phyloP scores from a whole-genome alignment of 129 eudicot species.

The Logfia minima region DNA sequence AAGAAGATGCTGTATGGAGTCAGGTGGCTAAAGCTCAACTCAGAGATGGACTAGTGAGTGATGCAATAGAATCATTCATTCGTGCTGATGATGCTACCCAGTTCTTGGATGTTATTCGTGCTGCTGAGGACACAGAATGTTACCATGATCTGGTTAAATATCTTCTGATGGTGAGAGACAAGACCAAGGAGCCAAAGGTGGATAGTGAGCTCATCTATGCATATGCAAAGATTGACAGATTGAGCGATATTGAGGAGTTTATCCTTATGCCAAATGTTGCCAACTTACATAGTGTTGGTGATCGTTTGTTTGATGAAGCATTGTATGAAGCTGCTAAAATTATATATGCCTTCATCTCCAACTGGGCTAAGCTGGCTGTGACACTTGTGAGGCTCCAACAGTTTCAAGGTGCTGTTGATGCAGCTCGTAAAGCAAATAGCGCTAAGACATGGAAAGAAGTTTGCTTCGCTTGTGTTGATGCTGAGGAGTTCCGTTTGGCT shows the following conservation, averaged over 20 bases:
- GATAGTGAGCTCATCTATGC: constrained; percentile 96
- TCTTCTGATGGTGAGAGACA: constrained; percentile 92
- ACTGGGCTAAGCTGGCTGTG: constrained; percentile 93
- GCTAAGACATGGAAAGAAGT: constrained; percentile 99
- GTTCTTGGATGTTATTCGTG: constrained; percentile 87
- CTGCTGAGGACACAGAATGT: constrained; percentile 82
- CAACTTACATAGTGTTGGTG: constrained; percentile 89
- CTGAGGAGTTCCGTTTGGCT: constrained; percentile 99
- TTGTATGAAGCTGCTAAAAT: constrained; percentile 97
- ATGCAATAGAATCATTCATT: constrained; percentile 95
- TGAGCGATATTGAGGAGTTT: constrained; percentile 91
- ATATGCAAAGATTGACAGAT: constrained; percentile 88
- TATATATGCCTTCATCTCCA: constrained; percentile 89
- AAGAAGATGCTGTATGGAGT: constrained; percentile 99
- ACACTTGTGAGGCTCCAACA: constrained; percentile 91
- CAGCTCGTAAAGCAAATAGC: constrained; percentile 97
- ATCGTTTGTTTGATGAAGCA: constrained; percentile 91
- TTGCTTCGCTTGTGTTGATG: constrained; percentile 98
- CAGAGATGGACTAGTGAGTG: constrained; percentile 88
- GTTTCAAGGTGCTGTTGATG: constrained; percentile 99
- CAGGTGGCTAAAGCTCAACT: constrained; percentile 99
- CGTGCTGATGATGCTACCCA: constrained; percentile 99
- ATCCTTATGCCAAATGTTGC: constrained; percentile 99
- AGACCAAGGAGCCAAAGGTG: constrained; percentile 93
- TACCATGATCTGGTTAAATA: constrained; percentile 89